Base-by-base conservation (phyloP, 2,329 filamentous ascomycete genomes). In the Aspergillus chevalieri region DNA sequence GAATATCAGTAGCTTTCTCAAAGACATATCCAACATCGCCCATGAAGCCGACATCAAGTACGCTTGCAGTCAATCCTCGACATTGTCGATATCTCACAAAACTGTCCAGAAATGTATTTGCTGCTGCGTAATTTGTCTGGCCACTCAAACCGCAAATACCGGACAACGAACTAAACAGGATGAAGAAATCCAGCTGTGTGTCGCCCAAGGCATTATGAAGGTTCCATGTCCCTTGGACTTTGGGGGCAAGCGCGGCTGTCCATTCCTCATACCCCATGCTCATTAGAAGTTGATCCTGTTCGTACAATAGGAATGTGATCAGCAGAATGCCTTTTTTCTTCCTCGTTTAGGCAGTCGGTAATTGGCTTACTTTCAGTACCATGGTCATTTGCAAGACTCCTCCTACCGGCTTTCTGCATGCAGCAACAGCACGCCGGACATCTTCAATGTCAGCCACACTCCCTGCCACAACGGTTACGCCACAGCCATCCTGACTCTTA, bases 101-200 rank as follows among this genome's bases (percentile, higher is more conserved):
- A 1, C 53, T 43, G 28, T 73, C 67, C 15, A 67, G 57, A 49
- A 66, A 74, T 0, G 60, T 62, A 38, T 68, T 70, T 1, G 60
- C 70, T 6, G 65, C 63, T 17, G 66, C 64, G 47, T 74, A 74
- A 12, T 62, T 66, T 1, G 61, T 60, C 43, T 71, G 57, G 38
- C 57, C 58, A 22, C 53, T 34, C 15, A 56, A 52, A n/a, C 66
- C 62, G 43, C 70, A 49, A 1, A 65, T 57, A 7, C 65, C 65
- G 6, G 59, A 55, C 0, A 65, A 46, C 0, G 70, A 73, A 2
- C 67, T 67, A 15, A 74, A 56, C 15, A 68, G 49, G n/a, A 74
- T 51, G 52, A 75, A 74, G 55, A 75, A 74, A 49, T 74, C 71
- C 3, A 75, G 59, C 0, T 57, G 14, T 50, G 38, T n/a, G 4